Evolutionary conservation across 257 asterid species (phyloP), one percentile per base, ranked within the genome.

Genomic region (Sherardia arvensis): DNA sequence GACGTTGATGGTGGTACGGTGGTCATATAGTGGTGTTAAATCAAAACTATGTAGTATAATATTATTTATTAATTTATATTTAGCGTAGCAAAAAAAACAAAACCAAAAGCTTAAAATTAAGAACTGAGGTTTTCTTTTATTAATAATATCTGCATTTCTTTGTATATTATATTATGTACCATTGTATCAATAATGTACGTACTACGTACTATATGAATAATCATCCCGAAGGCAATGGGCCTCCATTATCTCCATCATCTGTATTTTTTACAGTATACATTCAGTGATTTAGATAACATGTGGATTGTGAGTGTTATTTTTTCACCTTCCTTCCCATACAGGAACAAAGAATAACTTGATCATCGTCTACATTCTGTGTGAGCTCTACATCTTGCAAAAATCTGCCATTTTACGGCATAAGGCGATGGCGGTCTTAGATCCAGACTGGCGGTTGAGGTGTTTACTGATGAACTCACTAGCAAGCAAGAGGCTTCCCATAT

Each of bases 351-450:
- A 34, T 33, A 51, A 55, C 53, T 29, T 43, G 33, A 7, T 49
- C 28, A 4, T n/a, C 28, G 3, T n/a, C 27, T 11, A 23, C 26
- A 7, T 53, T 10, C 32, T 10, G 36, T 28, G 12, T 66, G 75
- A 76, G 73, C 72, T 73, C 77, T 78, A 74, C 70, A 74, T 77
- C 80, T 78, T 78, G 25, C 78, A 74, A 66, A 79, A 77, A 47
- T 82, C 85, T 15, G 76, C 72, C 32, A 77, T 74, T 20, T 64
- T 67, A 32, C 77, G 75, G 71, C 74, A 49, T 73, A 88, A 64
- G 30, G 98, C 98, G 75, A 78, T 61, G 34, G 96, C 94, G 0
- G 95, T 82, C 80, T 88, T 91, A 76, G 98, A 91, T 73, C 92
- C 90, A 0, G 94, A 74, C 23, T 73, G 59, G 9, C 95, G 92